Evolutionary conservation across 129 eudicot species (phyloP).

Genomic region (Smallanthus sonchifolius): DNA sequence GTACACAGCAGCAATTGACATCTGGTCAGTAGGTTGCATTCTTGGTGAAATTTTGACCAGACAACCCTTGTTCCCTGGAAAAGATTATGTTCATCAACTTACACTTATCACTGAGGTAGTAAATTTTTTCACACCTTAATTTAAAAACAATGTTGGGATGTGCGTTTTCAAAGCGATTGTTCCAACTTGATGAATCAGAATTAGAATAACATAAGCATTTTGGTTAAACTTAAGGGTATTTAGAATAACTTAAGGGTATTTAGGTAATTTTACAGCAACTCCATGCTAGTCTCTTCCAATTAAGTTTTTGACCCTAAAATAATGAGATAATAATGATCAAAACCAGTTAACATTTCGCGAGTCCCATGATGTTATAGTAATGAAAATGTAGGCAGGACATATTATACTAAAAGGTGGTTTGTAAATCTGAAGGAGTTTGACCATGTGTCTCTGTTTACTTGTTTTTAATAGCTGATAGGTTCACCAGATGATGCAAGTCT

Average conservation of each 20-base stretch:
- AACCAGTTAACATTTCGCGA: neutral
- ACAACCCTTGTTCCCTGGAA: constrained; percentile 21
- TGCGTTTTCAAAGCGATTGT: neutral
- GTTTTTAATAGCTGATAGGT: constrained; percentile 50
- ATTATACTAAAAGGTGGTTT: neutral
- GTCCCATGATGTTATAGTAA: neutral
- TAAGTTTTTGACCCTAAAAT: neutral
- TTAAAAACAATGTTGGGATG: neutral
- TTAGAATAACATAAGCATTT: neutral
- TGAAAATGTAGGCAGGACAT: neutral
- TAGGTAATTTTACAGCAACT: neutral
- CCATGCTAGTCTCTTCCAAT: neutral
- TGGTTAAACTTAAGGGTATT: neutral
- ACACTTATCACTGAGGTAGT: constrained; percentile 26
- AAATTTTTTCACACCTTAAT: neutral
- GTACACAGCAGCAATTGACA: constrained; percentile 27
- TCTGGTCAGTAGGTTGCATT: constrained; percentile 28
- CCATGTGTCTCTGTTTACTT: neutral
- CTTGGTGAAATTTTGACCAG: constrained; percentile 17
- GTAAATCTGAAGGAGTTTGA: neutral
- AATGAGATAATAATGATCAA: neutral
- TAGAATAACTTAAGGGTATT: neutral
- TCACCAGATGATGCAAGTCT: constrained; percentile 74
- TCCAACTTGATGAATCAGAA: neutral
- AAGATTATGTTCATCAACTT: constrained; percentile 26